Evolutionary conservation across 2,329 filamentous ascomycete genomes (phyloP).

Genomic region (Trichoderma harzianum): DNA sequence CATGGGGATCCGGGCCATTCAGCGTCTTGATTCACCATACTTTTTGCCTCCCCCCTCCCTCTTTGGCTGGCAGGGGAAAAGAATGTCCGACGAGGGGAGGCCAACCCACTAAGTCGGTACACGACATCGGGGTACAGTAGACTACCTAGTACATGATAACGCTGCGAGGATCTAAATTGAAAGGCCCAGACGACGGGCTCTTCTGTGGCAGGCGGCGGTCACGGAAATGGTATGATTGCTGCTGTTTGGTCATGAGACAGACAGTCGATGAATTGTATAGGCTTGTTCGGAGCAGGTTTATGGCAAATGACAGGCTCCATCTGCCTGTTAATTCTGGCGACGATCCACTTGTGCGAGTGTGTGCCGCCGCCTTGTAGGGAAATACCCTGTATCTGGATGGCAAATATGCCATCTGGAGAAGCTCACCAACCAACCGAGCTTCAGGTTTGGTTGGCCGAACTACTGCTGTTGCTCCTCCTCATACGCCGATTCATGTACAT

Average conservation of each 20-base stretch:
- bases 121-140: not conserved
- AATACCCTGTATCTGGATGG: not conserved
- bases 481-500: not conserved
- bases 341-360: not conserved
- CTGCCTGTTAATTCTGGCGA: not conserved
- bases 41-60: not conserved
- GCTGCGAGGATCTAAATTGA: not conserved
- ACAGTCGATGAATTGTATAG: not conserved
- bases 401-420: not conserved
- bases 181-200: not conserved
- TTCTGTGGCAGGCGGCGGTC: not conserved
- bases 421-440: not conserved
- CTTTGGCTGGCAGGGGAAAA: not conserved
- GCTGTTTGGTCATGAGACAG: conserved; percentile 4
- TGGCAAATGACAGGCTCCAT: conserved; percentile 4
- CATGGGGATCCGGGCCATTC: not conserved
- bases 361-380: conserved; percentile 1
- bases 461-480: not conserved
- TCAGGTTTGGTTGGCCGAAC: not conserved
- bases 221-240: conserved; percentile 9
- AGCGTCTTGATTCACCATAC: not conserved
- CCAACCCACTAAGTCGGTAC: conserved; percentile 1
- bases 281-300: not conserved
- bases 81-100: not conserved
- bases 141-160: not conserved